These are phyloP conservation scores for Copromyces sp. DNA, from an alignment of 495 filamentous ascomycete species.

Conservation along the genomic window DNA sequence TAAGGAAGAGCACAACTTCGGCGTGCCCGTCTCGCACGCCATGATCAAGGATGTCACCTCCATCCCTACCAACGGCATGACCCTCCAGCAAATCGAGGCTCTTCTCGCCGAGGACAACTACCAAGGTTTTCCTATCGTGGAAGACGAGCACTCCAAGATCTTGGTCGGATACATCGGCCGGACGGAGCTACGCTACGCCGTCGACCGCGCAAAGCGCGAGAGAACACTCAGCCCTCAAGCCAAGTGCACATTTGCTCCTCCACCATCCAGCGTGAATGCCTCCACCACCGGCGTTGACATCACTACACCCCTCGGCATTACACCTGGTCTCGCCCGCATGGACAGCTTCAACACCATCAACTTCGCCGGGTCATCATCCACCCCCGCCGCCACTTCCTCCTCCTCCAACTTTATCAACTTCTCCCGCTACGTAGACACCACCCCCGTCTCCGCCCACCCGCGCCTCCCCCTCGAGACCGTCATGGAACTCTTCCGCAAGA, in stretches of 20 bases:
- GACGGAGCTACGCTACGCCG: slow-evolving; percentile 87
- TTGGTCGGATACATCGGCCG: slow-evolving; percentile 91
- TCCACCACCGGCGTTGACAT: slow-evolving; percentile 19
- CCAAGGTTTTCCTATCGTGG: slow-evolving; percentile 91
- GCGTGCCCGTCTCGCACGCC: slow-evolving; percentile 83
- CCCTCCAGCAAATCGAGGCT: slow-evolving; percentile 59
- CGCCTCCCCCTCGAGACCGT: slow-evolving; percentile 90
- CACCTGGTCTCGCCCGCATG: slow-evolving; percentile 30
- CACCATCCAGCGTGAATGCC: slow-evolving; percentile 33
- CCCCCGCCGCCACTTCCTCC: slow-evolving; percentile 30
- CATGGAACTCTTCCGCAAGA: slow-evolving; percentile 98
- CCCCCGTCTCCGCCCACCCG: slow-evolving; percentile 84
- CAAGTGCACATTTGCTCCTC: slow-evolving; percentile 66
- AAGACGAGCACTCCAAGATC: slow-evolving; percentile 56
- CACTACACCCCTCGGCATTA: slow-evolving; percentile 40
- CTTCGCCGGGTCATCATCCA: slow-evolving; percentile 9
- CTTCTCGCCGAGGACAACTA: slow-evolving; percentile 74
- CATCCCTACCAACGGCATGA: slow-evolving; percentile 66
- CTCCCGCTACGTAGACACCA: slow-evolving; percentile 78
- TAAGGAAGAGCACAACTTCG: slow-evolving; percentile 97
- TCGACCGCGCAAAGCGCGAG: slow-evolving; percentile 71
- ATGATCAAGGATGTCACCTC: slow-evolving; percentile 76
- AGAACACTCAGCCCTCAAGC: slow-evolving; percentile 54
- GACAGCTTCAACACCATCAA: neutral
- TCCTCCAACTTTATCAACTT: slow-evolving; percentile 64